phyloP scores from a whole-genome alignment of 345 rosid species.

The Hevea brasiliensis region DNA sequence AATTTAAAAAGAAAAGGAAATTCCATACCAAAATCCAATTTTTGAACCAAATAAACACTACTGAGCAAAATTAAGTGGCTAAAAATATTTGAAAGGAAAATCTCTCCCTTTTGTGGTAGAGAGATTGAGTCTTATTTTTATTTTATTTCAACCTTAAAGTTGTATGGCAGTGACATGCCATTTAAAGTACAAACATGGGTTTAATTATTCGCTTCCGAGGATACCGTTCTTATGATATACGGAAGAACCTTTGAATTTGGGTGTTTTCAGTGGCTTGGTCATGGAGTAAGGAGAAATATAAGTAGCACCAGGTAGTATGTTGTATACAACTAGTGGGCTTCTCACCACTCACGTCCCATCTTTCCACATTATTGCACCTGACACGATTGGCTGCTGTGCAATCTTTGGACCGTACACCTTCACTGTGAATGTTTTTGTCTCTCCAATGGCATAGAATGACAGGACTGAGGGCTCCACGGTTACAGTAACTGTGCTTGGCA shows the following conservation, averaged over 20 bases:
- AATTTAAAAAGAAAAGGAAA: no score
- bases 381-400: slow-evolving; percentile 31
- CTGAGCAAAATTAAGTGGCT: no score
- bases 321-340: slow-evolving; percentile 39
- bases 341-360: slow-evolving; percentile 33
- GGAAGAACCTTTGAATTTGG: slow-evolving; percentile 22
- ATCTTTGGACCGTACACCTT: slow-evolving; percentile 27
- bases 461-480: slow-evolving; percentile 32
- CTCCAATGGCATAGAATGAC: slow-evolving; percentile 32
- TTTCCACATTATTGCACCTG: slow-evolving; percentile 38
- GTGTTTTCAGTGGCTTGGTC: not conserved
- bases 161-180: not conserved
- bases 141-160: not conserved
- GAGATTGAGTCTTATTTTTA: no score
- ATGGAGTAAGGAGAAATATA: not conserved
- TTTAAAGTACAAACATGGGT: no score
- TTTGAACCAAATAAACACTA: no score
- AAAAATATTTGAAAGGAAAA: no score
- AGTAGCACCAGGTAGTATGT: slow-evolving; percentile 21
- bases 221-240: slow-evolving; percentile 24
- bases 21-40: no score
- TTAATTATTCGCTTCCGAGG: slow-evolving; percentile 20
- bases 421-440: slow-evolving; percentile 32
- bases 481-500: slow-evolving; percentile 23
- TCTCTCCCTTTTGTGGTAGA: no score